phyloP scores from a whole-genome alignment of 306 rosid genomes.

The Cucurbita moschata region DNA sequence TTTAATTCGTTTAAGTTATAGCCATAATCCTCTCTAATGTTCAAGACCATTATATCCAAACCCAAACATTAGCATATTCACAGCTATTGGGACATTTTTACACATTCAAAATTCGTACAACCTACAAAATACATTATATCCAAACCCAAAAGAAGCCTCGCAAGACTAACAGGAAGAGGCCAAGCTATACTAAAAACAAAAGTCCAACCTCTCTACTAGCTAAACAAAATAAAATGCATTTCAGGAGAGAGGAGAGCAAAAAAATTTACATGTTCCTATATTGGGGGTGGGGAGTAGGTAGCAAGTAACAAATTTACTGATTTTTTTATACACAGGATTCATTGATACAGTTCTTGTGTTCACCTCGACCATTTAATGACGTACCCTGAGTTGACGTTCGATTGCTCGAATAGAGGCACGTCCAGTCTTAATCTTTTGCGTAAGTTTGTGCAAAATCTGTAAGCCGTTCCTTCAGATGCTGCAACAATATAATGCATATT shows the following conservation, averaged over 20 bases:
- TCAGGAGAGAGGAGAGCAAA: slow-evolving; percentile 11
- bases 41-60: too few species aligned
- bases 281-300: neutral
- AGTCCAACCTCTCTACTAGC: slow-evolving; percentile 19
- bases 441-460: slow-evolving; percentile 40
- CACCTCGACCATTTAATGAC: neutral
- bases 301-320: neutral
- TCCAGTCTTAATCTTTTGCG: slow-evolving; percentile 23
- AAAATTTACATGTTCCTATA: neutral
- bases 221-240: slow-evolving; percentile 6
- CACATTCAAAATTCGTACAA: neutral
- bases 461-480: slow-evolving; percentile 63
- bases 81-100: slow-evolving; percentile 1
- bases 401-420: neutral
- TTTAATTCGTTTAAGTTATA: too few species aligned
- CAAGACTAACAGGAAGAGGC: slow-evolving; percentile 14
- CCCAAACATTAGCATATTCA: neutral
- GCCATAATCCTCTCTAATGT: too few species aligned
- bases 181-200: slow-evolving; percentile 32
- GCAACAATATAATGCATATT: slow-evolving; percentile 14
- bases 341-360: neutral
- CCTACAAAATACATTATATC: neutral
- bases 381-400: neutral
- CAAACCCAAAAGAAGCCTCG: neutral
- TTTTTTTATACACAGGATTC: neutral